Evolutionary conservation across 2,329 filamentous ascomycete genomes (phyloP).

Genomic region (Penicillium janthinellum): DNA sequence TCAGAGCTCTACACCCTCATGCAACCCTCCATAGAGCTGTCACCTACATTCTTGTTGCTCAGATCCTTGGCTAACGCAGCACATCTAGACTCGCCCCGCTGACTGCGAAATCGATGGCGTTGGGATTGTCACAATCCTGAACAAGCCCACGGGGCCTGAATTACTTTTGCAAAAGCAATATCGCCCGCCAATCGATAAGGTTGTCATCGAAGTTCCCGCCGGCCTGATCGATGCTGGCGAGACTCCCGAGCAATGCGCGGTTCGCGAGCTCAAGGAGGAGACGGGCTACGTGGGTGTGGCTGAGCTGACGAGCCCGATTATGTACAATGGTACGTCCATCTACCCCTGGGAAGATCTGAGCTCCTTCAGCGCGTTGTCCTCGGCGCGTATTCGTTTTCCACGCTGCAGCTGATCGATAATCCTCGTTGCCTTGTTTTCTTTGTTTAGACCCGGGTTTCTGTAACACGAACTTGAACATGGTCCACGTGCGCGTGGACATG

Average conservation of each 20-base stretch:
- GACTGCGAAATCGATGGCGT: constrained; percentile 59
- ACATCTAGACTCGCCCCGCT: constrained; percentile 47
- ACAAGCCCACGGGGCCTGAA: constrained; percentile 53
- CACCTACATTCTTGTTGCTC: not conserved
- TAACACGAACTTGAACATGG: constrained; percentile 55
- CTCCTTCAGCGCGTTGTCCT: not conserved
- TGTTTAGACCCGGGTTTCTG: constrained; percentile 50
- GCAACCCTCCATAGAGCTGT: not conserved
- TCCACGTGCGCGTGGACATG: constrained; percentile 74
- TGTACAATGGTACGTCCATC: constrained; percentile 47
- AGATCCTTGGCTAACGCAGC: constrained; percentile 12
- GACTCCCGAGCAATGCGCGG: constrained; percentile 56
- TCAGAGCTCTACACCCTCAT: constrained; percentile 1
- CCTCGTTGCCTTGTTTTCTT: not conserved
- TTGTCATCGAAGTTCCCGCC: constrained; percentile 63
- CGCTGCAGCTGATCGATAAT: not conserved
- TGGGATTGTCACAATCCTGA: constrained; percentile 62
- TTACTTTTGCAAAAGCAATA: constrained; percentile 61
- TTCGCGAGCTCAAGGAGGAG: constrained; percentile 64
- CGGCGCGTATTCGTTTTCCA: not conserved
- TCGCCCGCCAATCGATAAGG: constrained; percentile 59
- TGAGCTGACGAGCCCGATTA: constrained; percentile 44
- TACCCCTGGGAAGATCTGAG: not conserved
- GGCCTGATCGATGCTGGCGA: constrained; percentile 62
- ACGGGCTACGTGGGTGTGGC: constrained; percentile 61